These are phyloP conservation scores for Apiosordaria backusii DNA, from an alignment of 495 filamentous ascomycete genomes.

Conservation along the genomic window DNA sequence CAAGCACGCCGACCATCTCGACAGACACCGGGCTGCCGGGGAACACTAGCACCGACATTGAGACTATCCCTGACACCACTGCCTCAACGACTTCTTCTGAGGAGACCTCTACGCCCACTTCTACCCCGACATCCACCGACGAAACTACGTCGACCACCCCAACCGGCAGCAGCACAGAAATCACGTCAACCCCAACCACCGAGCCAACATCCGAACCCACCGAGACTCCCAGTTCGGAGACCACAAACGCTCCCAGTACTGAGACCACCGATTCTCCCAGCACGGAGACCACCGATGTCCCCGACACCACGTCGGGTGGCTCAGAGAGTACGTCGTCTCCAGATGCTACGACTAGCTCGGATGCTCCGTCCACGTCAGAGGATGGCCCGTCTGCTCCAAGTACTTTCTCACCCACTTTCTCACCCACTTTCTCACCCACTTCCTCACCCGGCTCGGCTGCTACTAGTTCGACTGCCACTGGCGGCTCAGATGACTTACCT, in stretches of 20 bases:
- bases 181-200: neutral
- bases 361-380: neutral
- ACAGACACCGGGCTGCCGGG: conserved; percentile 27
- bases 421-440: neutral
- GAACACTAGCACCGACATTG: conserved; percentile 24
- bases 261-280: neutral
- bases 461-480: neutral
- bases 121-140: neutral
- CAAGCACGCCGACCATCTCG: conserved; percentile 20
- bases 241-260: neutral
- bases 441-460: neutral
- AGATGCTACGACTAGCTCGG: neutral
- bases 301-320: neutral
- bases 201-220: neutral
- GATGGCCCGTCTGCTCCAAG: neutral
- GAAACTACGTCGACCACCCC: conserved; percentile 3
- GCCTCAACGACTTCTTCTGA: conserved; percentile 20
- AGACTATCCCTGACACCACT: conserved; percentile 18
- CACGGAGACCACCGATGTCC: neutral
- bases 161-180: neutral
- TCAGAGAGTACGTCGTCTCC: conserved; percentile 5
- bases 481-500: neutral
- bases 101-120: neutral
- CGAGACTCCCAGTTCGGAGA: neutral
- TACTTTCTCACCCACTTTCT: neutral